Conservation (phyloP, 225 moss, liverwort and hornwort genomes). For the Bryum argenteum region DNA sequence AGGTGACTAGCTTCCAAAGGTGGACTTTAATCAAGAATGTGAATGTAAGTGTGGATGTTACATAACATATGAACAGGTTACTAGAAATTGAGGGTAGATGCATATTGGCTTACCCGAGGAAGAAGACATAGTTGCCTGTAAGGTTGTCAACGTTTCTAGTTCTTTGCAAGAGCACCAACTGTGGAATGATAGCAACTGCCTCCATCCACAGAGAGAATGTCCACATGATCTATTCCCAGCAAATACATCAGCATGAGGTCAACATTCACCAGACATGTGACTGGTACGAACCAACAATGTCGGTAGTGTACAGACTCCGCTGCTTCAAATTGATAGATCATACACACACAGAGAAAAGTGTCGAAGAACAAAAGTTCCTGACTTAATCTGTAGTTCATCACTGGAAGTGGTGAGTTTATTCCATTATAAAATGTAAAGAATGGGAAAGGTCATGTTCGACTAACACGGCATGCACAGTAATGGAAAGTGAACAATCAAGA, state of each 20-base stretch:
- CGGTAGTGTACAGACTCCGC: no score
- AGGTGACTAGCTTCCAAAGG: background rate
- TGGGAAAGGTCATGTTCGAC: background rate
- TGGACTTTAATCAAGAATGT: background rate
- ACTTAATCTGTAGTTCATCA: background rate
- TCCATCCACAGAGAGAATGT: constrained; percentile 95
- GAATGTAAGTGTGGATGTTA: background rate
- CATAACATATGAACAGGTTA: background rate
- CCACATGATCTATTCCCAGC: constrained; percentile 68
- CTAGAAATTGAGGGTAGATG: background rate
- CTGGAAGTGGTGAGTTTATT: background rate
- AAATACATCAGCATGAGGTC: background rate
- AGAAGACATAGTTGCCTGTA: constrained; percentile 93
- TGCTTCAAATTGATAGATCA: no score
- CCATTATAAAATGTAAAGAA: background rate
- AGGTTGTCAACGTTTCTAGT: constrained; percentile 90
- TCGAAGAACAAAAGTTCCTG: background rate
- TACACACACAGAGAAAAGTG: no score
- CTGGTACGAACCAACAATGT: background rate
- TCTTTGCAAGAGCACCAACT: constrained; percentile 84
- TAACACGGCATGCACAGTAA: background rate
- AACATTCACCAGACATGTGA: background rate
- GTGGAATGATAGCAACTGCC: constrained; percentile 93
- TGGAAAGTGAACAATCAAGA: background rate
- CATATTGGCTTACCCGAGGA: constrained; percentile 70